Percentiles rank a stretch among this genome's conserved stretches.
These are phyloP conservation scores for Colletotrichum higginsianum DNA, from an alignment of 2,329 filamentous ascomycete species.

Conservation along the genomic window DNA sequence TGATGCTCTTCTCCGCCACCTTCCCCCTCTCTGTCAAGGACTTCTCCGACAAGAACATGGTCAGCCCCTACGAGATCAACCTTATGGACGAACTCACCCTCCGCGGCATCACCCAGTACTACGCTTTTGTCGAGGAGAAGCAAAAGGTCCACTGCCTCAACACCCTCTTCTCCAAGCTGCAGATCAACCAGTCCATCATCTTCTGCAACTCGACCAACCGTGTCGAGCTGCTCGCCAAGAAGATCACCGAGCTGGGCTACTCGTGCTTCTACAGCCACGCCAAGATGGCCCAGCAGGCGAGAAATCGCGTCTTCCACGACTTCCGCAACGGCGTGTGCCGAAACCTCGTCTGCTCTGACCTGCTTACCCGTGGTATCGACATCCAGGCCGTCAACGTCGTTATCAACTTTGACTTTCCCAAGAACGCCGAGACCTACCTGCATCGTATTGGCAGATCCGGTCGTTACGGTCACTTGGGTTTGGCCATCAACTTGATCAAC, in stretches of 20 bases:
- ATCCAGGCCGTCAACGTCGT: slow-evolving; percentile 99
- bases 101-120: slow-evolving; percentile 98
- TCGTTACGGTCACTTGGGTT: slow-evolving; percentile 94
- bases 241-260: slow-evolving; percentile 98
- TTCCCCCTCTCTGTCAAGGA: slow-evolving; percentile 98
- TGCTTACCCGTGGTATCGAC: slow-evolving; percentile 98
- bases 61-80: slow-evolving; percentile 97
- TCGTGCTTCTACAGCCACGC: slow-evolving; percentile 99
- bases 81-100: slow-evolving; percentile 99
- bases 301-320: slow-evolving; percentile 99
- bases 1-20: slow-evolving; percentile 99
- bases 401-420: slow-evolving; percentile 99
- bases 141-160: slow-evolving; percentile 99
- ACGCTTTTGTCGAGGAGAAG: slow-evolving; percentile 99
- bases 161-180: slow-evolving; percentile 97
- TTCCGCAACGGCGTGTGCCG: slow-evolving; percentile 98
- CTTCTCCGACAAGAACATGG: slow-evolving; percentile 99
- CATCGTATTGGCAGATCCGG: slow-evolving; percentile 98
- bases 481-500: slow-evolving; percentile 99
- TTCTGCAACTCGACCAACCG: slow-evolving; percentile 99
- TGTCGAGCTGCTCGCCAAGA: slow-evolving; percentile 97
- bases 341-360: slow-evolving; percentile 97
- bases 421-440: slow-evolving; percentile 98
- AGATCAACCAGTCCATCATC: slow-evolving; percentile 99
- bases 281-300: slow-evolving; percentile 95